phyloP scores from a whole-genome alignment of 495 filamentous ascomycete species.

The Neohortaea acidophila region DNA sequence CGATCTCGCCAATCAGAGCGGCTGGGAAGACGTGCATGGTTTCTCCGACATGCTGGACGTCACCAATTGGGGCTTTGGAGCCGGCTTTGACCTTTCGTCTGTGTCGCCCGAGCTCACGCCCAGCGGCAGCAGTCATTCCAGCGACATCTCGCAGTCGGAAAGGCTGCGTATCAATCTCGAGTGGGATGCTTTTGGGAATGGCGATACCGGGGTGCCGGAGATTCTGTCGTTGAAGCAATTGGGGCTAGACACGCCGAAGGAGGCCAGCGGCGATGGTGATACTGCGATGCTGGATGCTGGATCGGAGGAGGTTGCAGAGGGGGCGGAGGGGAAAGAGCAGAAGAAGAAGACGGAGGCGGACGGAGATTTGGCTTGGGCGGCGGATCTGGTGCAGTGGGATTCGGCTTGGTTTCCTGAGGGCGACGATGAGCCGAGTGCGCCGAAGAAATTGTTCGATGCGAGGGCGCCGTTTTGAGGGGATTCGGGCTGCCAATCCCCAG shows the following conservation, averaged over 20 bases:
- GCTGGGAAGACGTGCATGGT: too few species aligned
- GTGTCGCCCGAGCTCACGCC: slow-evolving; percentile 10
- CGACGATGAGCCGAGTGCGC: too few species aligned
- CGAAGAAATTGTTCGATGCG: too few species aligned
- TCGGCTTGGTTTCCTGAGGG: too few species aligned
- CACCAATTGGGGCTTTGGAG: slow-evolving; percentile 2
- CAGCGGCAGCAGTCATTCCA: slow-evolving; percentile 1
- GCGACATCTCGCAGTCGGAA: slow-evolving; percentile 8
- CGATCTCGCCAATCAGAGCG: too few species aligned
- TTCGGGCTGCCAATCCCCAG: too few species aligned
- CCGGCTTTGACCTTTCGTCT: too few species aligned
- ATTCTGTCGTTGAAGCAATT: not conserved
- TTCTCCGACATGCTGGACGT: too few species aligned
- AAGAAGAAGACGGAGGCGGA: not conserved
- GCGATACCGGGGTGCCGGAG: slow-evolving; percentile 11
- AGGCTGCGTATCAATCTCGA: slow-evolving; percentile 5
- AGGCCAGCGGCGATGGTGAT: not conserved
- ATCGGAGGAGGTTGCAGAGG: too few species aligned
- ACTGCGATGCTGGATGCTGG: not conserved
- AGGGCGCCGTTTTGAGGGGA: too few species aligned
- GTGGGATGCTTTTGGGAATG: slow-evolving; percentile 12
- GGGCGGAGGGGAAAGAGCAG: slow-evolving; percentile 1
- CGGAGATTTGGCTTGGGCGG: not conserved
- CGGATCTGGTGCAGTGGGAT: not conserved
- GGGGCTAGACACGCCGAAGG: not conserved